Evolutionary conservation across 73 alveolate genomes (phyloP), one percentile per base, ranked within the genome.

Genomic region (Uronychia setigera): DNA sequence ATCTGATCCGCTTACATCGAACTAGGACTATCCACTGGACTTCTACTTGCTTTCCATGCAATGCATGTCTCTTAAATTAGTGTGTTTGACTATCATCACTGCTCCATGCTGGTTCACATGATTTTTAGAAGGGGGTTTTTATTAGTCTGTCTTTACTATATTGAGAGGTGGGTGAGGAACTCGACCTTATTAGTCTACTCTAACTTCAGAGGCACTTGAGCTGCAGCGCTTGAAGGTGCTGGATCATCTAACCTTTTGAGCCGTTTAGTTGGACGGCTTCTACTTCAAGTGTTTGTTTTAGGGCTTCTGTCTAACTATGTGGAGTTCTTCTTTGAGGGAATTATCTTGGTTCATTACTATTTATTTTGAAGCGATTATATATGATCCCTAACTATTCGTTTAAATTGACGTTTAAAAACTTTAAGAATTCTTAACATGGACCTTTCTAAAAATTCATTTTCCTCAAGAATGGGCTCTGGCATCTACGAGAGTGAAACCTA

Each of bases 401-500:
- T 46, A 46, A 46, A 46, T 46, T 19, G 67, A 11, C 19, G 5
- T 46, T 46, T 11, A 46, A 46, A 46, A n/a, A n/a, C n/a, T n/a
- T 46, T 46, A 46, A 46, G 67, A 46, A 46, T 46, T 46, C 67
- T 11, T 46, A 46, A n/a, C n/a, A 46, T 46, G 67, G 67, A 46
- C 67, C 67, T 46, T 19, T 46, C 67, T 19, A 46, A 46, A 46
- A 46, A 46, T 19, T 46, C 67, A 11, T 46, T 46, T 46, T 46
- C 67, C 19, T 46, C 67, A 5, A 5, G 67, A 5, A 46, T 46
- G 67, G 89, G 78, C n/a, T 35, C 78, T 1, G 89, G 89, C 58
- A 82, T 82, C 35, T 82, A 82, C 59, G 91, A 84, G 85, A 76
- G 77, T 57, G 91, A 84, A 46, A 74, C 84, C 32, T 74, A 84